These are phyloP conservation scores for Leishmania mexicana DNA, from an alignment of 208 protist species.

Conservation along the genomic window DNA sequence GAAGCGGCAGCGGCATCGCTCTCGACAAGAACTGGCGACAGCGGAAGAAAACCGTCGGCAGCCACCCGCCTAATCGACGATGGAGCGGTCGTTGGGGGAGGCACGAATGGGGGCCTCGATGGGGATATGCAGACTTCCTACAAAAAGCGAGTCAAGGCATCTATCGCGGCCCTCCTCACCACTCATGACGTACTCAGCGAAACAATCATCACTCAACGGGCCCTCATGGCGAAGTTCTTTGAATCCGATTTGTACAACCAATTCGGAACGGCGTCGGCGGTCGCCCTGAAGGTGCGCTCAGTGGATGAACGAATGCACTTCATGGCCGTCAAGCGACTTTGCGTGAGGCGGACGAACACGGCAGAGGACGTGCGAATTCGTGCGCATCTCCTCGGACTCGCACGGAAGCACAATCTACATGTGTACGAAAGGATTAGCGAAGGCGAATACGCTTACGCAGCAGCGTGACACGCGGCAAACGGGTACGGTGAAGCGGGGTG, in stretches of 20 bases:
- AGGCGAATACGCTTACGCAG: constrained; percentile 39
- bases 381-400: constrained; percentile 30
- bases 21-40: not conserved
- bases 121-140: too few species aligned
- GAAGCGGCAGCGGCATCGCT: not conserved
- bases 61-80: not conserved
- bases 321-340: constrained; percentile 51
- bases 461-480: not conserved
- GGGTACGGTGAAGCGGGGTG: not conserved
- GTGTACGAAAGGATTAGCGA: constrained; percentile 72
- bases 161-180: constrained; percentile 55
- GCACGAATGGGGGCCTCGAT: not conserved
- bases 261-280: constrained; percentile 14
- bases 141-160: not conserved
- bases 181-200: constrained; percentile 55
- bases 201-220: constrained; percentile 40
- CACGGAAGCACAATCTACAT: constrained; percentile 45
- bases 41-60: not conserved
- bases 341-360: constrained; percentile 7
- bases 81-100: not conserved
- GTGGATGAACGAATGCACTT: constrained; percentile 50
- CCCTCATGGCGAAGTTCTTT: constrained; percentile 71
- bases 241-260: constrained; percentile 47
- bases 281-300: constrained; percentile 31
- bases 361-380: constrained; percentile 1